Evolutionary conservation across 176 grass and related monocot species (phyloP), one percentile per base, ranked within the genome.

Genomic region (Rhipidocladum racemiflorum): DNA sequence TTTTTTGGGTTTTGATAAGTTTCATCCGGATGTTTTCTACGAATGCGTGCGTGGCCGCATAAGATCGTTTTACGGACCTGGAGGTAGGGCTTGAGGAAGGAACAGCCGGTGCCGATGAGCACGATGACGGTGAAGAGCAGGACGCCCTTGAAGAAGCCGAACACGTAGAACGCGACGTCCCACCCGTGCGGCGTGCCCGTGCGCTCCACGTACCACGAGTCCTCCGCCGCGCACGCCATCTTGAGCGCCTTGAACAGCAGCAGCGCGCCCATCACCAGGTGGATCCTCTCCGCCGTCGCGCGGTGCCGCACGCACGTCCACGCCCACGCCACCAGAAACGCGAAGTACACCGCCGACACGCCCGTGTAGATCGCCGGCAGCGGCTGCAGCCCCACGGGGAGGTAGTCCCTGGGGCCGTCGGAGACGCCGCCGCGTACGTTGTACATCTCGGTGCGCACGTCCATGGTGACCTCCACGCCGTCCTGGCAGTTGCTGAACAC

Each of bases 241-340:
- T 91, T 94, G 14, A 91, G 88, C 68, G 74, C 88, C 91, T 90
- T 90, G 91, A 93, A 93, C 79, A 93, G 83, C 40, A 90, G 88
- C 75, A 93, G 69, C 83, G 88, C 91, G 25, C 21, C 70, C 88
- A 93, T 90, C 2, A 88, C 64, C 6, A 44, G 36, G 70, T 91
- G 91, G 78, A 91, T 88, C 40, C 81, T 61, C 61, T 84, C 88
- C 0, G 76, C 85, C 17, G 91, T 68, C 25, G 63, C 23, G 10
- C 88, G 68, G 46, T 90, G 74, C 63, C 11, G 76, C 2, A 13
- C 28, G 74, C 88, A 93, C 1, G 65, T 38, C 18, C 9, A 67
- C 18, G 15, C 20, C 91, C 91, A 93, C 21, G 64, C 70, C 5
- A 0, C 29, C 24, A 90, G 78, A 83, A 93, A 90, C 30, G 20